Evolutionary conservation across 148 eudicot genomes (phyloP).

Genomic region (Silene uniflora): DNA sequence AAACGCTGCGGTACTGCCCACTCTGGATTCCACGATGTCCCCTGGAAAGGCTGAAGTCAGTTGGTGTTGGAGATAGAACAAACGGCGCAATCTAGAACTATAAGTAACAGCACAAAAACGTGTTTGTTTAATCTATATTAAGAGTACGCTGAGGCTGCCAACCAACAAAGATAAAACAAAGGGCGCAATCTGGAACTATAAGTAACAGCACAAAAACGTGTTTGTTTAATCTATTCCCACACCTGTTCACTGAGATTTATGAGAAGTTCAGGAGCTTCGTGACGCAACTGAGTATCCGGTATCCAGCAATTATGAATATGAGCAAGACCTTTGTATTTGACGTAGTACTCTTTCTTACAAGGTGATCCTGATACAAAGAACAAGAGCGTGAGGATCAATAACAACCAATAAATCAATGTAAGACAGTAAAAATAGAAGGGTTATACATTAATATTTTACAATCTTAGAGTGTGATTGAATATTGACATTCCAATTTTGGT

Average conservation of each 20-base stretch:
- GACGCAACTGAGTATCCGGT: constrained; percentile 47
- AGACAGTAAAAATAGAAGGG: not conserved
- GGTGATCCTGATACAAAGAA: constrained; percentile 36
- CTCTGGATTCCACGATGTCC: constrained; percentile 50
- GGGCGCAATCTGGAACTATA: no score
- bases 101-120: no score
- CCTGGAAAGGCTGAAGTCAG: constrained; percentile 28
- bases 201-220: no score
- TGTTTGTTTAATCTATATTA: not conserved
- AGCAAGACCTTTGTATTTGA: constrained; percentile 83
- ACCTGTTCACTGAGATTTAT: constrained; percentile 30
- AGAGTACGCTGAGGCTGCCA: constrained; percentile 3
- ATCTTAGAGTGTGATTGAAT: constrained; percentile 1
- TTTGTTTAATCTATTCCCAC: constrained; percentile 29
- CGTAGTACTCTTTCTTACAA: constrained; percentile 57
- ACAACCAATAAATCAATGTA: not conserved
- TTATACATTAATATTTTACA: no score
- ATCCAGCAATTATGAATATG: constrained; percentile 75
- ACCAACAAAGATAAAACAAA: not conserved
- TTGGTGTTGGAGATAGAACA: not conserved
- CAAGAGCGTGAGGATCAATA: constrained; percentile 9
- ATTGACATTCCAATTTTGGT: not conserved
- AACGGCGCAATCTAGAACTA: no score
- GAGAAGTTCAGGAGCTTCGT: constrained; percentile 48
- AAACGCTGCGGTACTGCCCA: constrained; percentile 69